Evolutionary conservation across 768 basidiomycete genomes (phyloP).

Genomic region (Pisolithus tinctorius): DNA sequence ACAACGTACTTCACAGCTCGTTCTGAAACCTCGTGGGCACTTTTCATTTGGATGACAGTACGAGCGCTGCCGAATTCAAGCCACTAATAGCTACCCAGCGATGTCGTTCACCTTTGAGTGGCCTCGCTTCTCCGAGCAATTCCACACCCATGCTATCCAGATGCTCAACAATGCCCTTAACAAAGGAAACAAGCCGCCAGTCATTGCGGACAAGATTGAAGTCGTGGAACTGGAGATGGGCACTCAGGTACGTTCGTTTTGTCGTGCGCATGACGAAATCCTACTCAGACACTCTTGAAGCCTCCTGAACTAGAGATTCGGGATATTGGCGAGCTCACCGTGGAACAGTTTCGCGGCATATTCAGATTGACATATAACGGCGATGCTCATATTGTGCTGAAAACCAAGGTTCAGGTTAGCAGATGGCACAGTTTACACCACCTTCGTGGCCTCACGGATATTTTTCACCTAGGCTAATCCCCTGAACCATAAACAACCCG

Average conservation of each 20-base stretch:
- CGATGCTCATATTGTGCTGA: constrained; percentile 80
- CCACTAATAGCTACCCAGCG: constrained; percentile 2
- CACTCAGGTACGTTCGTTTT: constrained; percentile 60
- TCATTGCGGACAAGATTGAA: constrained; percentile 96
- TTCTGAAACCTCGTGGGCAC: too few species aligned
- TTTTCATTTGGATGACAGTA: too few species aligned
- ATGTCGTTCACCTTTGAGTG: constrained; percentile 95
- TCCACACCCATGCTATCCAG: constrained; percentile 91
- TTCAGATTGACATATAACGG: constrained; percentile 93
- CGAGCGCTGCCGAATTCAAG: too few species aligned
- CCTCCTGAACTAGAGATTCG: constrained; percentile 96
- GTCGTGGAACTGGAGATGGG: constrained; percentile 99
- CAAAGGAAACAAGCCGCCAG: constrained; percentile 95
- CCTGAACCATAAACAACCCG: constrained; percentile 84
- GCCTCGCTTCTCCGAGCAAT: constrained; percentile 95
- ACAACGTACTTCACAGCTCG: too few species aligned
- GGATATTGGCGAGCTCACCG: constrained; percentile 94
- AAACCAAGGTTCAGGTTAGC: constrained; percentile 88
- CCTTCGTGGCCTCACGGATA: constrained; percentile 4
- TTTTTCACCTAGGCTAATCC: constrained; percentile 72
- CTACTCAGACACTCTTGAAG: constrained; percentile 33
- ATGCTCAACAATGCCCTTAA: constrained; percentile 97
- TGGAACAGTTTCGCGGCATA: constrained; percentile 94
- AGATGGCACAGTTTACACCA: not conserved
- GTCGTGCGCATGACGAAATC: not conserved